Percentiles rank a stretch among this genome's conserved stretches.
Conservation (phyloP, 768 basidiomycete genomes). For the Udeniomyces megalosporus region DNA sequence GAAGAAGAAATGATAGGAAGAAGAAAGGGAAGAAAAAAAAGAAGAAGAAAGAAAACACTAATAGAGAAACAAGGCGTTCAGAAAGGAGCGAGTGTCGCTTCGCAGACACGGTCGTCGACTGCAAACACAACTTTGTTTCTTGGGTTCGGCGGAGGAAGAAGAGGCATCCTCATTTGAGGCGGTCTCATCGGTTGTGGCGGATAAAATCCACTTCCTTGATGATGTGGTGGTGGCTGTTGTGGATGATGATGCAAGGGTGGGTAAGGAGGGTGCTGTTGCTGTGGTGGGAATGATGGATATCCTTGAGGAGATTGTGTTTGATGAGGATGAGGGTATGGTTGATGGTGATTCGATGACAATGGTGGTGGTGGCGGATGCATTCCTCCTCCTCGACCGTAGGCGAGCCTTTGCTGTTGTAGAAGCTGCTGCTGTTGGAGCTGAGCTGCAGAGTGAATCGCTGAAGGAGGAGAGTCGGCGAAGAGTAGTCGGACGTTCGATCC, state of each 20-base stretch:
- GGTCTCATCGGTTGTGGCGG: not conserved
- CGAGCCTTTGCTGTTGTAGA: constrained; percentile 21
- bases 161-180: constrained; percentile 6
- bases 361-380: not conserved
- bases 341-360: not conserved
- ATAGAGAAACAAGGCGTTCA: not conserved
- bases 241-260: not conserved
- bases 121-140: constrained; percentile 8
- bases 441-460: constrained; percentile 47
- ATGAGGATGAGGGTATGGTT: not conserved
- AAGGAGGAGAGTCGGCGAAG: constrained; percentile 85
- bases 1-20: not conserved
- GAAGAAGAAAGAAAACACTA: not conserved
- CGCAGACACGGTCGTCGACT: constrained; percentile 7
- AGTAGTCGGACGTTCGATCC: constrained; percentile 56
- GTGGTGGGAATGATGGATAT: not conserved
- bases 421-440: constrained; percentile 31
- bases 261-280: not conserved
- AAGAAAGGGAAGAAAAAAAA: not conserved
- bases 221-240: not conserved
- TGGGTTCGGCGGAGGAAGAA: constrained; percentile 10
- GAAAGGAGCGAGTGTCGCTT: not conserved
- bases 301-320: not conserved
- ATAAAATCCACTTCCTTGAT: not conserved
- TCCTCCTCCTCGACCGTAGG: not conserved